Evolutionary conservation across 2,329 filamentous ascomycete genomes (phyloP).

Genomic region (Pyrenophora seminiperda): DNA sequence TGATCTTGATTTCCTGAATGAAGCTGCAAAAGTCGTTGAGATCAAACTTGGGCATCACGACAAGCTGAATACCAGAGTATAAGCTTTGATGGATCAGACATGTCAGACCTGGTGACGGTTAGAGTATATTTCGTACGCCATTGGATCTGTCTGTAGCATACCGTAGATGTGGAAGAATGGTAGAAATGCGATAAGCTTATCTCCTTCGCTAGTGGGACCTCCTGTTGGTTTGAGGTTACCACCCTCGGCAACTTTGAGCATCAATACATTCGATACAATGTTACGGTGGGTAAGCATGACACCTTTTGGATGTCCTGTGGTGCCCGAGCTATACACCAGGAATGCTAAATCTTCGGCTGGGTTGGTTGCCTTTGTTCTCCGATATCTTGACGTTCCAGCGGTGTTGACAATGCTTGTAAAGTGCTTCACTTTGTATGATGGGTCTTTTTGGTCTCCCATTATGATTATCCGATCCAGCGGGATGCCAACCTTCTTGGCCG

Average conservation of each 20-base stretch:
- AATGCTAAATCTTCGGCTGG: conserved; percentile 78
- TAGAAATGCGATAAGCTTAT: conserved; percentile 77
- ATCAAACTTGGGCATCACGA: conserved; percentile 81
- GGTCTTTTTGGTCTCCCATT: conserved; percentile 71
- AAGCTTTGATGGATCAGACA: conserved; percentile 72
- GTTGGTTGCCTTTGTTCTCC: conserved; percentile 64
- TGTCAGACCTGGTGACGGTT: conserved; percentile 61
- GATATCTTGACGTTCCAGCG: conserved; percentile 62
- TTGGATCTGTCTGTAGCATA: conserved; percentile 47
- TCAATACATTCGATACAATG: conserved; percentile 71
- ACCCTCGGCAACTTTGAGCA: conserved; percentile 50
- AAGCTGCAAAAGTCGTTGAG: conserved; percentile 76
- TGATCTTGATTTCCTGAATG: conserved; percentile 76
- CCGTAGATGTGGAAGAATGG: conserved; percentile 93
- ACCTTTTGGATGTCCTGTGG: conserved; percentile 88
- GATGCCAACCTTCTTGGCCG: conserved; percentile 72
- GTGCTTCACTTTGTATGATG: conserved; percentile 66
- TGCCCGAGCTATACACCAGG: conserved; percentile 86
- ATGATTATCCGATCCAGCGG: conserved; percentile 74
- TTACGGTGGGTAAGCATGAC: conserved; percentile 86
- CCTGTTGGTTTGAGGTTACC: conserved; percentile 63
- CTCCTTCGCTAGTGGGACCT: conserved; percentile 65
- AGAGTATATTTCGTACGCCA: neutral
- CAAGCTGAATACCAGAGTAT: conserved; percentile 67
- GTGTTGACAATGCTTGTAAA: conserved; percentile 73